These are phyloP conservation scores for Salvia sclarea DNA, from an alignment of 305 asterid genomes.

Conservation along the genomic window DNA sequence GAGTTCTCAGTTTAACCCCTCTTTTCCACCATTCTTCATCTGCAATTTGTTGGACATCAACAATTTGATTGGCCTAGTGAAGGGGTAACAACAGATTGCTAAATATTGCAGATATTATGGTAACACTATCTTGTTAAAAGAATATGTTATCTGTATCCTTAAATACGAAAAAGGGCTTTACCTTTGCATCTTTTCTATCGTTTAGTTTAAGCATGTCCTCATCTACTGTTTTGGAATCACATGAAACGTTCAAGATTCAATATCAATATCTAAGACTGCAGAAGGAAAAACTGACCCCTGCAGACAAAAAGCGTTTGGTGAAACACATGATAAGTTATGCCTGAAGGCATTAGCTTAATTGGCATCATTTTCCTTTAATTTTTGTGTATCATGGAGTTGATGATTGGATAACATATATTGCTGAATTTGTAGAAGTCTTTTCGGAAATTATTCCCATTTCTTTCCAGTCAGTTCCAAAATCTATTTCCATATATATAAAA, in stretches of 20 bases:
- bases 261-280: slow-evolving; percentile 4
- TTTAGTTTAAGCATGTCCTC: slow-evolving; percentile 6
- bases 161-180: slow-evolving; percentile 7
- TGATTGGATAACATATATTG: slow-evolving; percentile 2
- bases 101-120: slow-evolving; percentile 8
- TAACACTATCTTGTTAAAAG: slow-evolving; percentile 9
- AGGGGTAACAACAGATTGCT: slow-evolving; percentile 2
- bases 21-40: slow-evolving; percentile 25
- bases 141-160: background rate
- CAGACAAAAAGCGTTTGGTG: slow-evolving; percentile 15
- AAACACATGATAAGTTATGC: slow-evolving; percentile 4
- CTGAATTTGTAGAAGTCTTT: background rate
- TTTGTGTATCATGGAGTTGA: slow-evolving; percentile 8
- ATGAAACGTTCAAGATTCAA: slow-evolving; percentile 1
- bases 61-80: slow-evolving; percentile 24
- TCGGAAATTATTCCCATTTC: background rate
- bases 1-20: slow-evolving; percentile 36
- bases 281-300: slow-evolving; percentile 9
- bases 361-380: background rate
- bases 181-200: background rate
- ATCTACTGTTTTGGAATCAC: background rate
- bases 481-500: background rate
- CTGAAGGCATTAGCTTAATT: background rate
- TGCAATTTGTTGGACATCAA: slow-evolving; percentile 10
- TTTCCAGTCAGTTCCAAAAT: slow-evolving; percentile 5